phyloP scores from a whole-genome alignment of 768 basidiomycete species.

The Calvatia gigantea region DNA sequence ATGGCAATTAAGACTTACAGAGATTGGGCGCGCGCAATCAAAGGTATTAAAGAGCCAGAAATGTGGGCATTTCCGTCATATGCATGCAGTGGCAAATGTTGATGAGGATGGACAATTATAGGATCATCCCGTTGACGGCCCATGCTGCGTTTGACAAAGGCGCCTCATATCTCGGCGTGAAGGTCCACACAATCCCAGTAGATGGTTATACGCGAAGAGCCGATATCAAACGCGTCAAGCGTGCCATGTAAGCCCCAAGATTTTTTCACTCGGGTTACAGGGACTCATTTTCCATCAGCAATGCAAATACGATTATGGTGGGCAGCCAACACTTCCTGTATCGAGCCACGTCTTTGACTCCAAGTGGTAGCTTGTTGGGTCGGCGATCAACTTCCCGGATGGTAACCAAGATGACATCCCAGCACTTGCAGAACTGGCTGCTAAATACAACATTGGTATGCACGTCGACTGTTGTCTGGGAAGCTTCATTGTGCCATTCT shows the following conservation, averaged over 20 bases:
- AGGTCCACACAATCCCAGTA: conserved; percentile 84
- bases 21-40: conserved; percentile 84
- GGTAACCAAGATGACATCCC: conserved; percentile 86
- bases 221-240: conserved; percentile 68
- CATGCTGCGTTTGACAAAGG: conserved; percentile 98
- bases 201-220: conserved; percentile 74
- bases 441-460: conserved; percentile 71
- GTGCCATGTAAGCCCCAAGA: conserved; percentile 72
- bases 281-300: conserved; percentile 40
- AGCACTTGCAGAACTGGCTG: conserved; percentile 71
- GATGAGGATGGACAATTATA: conserved; percentile 23
- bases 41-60: conserved; percentile 89
- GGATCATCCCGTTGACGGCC: conserved; percentile 79
- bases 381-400: conserved; percentile 82
- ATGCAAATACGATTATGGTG: conserved; percentile 86
- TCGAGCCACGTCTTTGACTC: not conserved
- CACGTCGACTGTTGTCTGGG: conserved; percentile 97
- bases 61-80: conserved; percentile 58
- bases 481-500: conserved; percentile 90
- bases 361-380: conserved; percentile 67
- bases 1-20: conserved; percentile 95
- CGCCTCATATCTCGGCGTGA: conserved; percentile 82
- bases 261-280: conserved; percentile 1
- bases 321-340: conserved; percentile 6
- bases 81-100: not conserved